Evolutionary conservation across 139 green algal genomes (phyloP), one percentile per base, ranked within the genome.

Genomic region (Chlamydomonas incerta): DNA sequence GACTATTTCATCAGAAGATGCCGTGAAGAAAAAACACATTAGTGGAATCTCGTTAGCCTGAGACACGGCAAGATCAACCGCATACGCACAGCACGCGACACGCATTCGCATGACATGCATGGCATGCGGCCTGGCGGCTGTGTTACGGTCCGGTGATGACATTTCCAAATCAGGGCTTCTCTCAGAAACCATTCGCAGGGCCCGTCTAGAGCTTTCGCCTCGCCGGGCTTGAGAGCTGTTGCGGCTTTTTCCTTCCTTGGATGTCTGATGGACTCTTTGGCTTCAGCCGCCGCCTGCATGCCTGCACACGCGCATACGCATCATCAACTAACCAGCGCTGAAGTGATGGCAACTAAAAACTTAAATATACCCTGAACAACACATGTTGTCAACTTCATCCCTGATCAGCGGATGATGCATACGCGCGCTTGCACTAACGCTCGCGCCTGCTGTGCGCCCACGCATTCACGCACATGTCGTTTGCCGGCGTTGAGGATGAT

Each of bases 41-140:
- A 74, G 82, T 94, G 90, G 92, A 95, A 95, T 95, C 92, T 95
- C 92, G 92, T 95, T 95, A 93, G 80, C 37, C 92, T 95, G 92
- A 95, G 90, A 63, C 82, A 15, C 60, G 23, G 8, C 41, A 50
- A 50, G 8, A 8, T 50, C 6, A 50, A 50, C 41, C 41, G 5
- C 41, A 8, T 8, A 50, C 41, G 41, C 41, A 50, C 8, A 50
- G n/a, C n/a, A n/a, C n/a, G n/a, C n/a, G n/a, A 28, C 67, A 55
- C 31, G 23, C 0, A 52, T 55, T 11, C 68, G 10, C 55, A 60
- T 60, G 18, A 26, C 55, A 60, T 31, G 70, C 70, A 75, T 60
- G 37, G 41, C 41, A 50, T 50, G 6, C 8, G 41, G 41, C 41
- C 41, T 50, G 41, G 41, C 41, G 8, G 41, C 41, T 46, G 15